phyloP scores from a whole-genome alignment of 2,329 filamentous ascomycete genomes.

The Xylariaceae sp. region DNA sequence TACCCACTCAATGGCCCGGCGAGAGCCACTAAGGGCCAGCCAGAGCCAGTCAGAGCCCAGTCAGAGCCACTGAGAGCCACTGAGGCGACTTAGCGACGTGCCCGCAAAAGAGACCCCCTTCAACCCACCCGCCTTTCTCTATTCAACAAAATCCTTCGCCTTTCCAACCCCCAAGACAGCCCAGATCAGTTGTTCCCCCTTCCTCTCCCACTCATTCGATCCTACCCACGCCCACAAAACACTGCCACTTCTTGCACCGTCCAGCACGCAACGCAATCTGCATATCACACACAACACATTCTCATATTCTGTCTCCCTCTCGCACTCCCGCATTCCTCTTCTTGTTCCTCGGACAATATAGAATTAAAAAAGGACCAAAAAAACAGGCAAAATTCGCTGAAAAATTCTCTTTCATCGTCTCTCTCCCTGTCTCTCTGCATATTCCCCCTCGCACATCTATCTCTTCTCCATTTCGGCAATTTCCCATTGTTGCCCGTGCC shows the following conservation, averaged over 20 bases:
- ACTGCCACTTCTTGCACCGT: conserved; percentile 19
- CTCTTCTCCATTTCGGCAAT: background rate
- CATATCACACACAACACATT: conserved; percentile 8
- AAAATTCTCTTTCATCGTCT: conserved; percentile 10
- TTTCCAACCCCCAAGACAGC: conserved; percentile 18
- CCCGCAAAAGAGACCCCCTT: conserved; percentile 4
- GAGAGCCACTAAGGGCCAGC: conserved; percentile 13
- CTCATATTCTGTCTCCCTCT: background rate
- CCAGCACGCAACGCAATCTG: conserved; percentile 14
- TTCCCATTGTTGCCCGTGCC: conserved; percentile 15
- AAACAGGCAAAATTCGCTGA: conserved; percentile 10
- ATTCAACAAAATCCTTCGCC: conserved; percentile 24
- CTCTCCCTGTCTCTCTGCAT: background rate
- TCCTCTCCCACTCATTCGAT: conserved; percentile 22
- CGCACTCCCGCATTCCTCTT: conserved; percentile 2
- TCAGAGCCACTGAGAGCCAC: background rate
- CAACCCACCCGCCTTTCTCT: conserved; percentile 17
- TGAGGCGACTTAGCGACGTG: conserved; percentile 17
- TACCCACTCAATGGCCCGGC: conserved; percentile 6
- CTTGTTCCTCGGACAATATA: conserved; percentile 8
- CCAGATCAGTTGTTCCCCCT: conserved; percentile 17
- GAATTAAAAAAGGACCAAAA: conserved; percentile 14
- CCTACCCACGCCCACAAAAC: conserved; percentile 19
- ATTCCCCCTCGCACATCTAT: background rate
- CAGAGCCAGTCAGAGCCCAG: no score